A percentile compares a stretch with the other conserved stretches of the same genome.
Evolutionary conservation across 768 basidiomycete species (phyloP).

Genomic region (Hemileccinum rubropunctum): DNA sequence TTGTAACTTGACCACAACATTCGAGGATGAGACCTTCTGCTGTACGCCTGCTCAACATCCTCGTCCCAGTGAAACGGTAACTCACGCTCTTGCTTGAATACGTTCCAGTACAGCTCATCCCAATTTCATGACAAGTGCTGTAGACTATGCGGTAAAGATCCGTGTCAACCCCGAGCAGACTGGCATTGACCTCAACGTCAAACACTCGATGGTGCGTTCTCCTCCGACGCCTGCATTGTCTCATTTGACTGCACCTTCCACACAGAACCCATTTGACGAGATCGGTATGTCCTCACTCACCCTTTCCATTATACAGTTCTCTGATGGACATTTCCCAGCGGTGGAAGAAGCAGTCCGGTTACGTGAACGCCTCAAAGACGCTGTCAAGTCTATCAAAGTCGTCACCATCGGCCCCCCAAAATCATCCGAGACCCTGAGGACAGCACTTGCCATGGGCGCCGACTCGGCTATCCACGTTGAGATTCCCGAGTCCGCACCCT

Average conservation of each 20-base stretch:
- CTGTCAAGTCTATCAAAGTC: conserved; percentile 83
- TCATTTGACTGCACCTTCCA: neutral
- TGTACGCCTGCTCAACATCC: conserved; percentile 74
- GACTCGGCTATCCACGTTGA: conserved; percentile 92
- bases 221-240: neutral
- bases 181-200: conserved; percentile 94
- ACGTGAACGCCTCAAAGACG: conserved; percentile 78
- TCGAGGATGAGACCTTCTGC: conserved; percentile 78
- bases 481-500: conserved; percentile 63
- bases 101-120: neutral
- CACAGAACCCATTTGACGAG: conserved; percentile 96
- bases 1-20: conserved; percentile 3
- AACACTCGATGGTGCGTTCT: conserved; percentile 91
- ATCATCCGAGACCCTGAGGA: conserved; percentile 84
- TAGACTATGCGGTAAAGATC: conserved; percentile 99
- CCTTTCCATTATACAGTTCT: neutral
- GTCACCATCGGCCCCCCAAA: conserved; percentile 95
- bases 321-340: conserved; percentile 45
- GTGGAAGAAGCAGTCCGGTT: conserved; percentile 96
- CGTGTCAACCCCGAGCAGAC: conserved; percentile 94
- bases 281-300: conserved; percentile 59
- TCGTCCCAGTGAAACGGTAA: conserved; percentile 92
- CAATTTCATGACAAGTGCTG: conserved; percentile 51
- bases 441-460: conserved; percentile 97
- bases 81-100: neutral